Evolutionary conservation across 2,329 filamentous ascomycete species (phyloP), one percentile per base, ranked within the genome.

Genomic region (Hymenoscyphus linearis): DNA sequence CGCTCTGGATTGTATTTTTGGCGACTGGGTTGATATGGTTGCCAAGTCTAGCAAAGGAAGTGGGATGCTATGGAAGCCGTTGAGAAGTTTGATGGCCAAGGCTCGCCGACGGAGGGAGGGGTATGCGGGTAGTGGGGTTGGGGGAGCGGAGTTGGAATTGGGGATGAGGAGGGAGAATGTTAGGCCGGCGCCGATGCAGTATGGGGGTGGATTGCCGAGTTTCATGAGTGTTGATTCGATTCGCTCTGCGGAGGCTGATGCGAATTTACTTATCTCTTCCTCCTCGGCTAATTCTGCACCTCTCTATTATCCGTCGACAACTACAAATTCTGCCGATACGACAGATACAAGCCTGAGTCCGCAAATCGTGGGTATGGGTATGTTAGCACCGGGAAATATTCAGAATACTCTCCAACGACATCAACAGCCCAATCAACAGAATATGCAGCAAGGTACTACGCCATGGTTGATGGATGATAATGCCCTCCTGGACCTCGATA

Each of bases 41-140:
- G 64, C 70, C 2, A 56, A 44, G 12, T 66, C 74, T 16, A 73
- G 74, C n/a, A 79, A 78, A 58, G 44, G 44, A 4, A 79, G 79
- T 57, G 81, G 82, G 2, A 82, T 84, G 74, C 73, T 88, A 0
- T 89, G 86, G 86, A 80, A 82, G 52, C 85, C 85, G 0, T 74
- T 89, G 54, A 76, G 79, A 27, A 85, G 82, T 64, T 74, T 89
- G 2, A 82, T 88, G 74, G 78, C 78, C 14, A 84, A 83, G 68
- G 86, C 86, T 13, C 75, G 76, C 52, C 77, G 78, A 13, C 81
- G 80, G 52, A 76, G 85, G 55, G 76, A 78, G 50, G 79, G 78
- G 60, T 83, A 85, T 59, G 69, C 80, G 18, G 71, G 73, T 16
- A 54, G 14, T 25, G 36, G 35, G 12, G 34, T 18, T 4, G 58